Base-by-base conservation (phyloP, 495 filamentous ascomycete genomes). In the Aspergillus baeticus region DNA sequence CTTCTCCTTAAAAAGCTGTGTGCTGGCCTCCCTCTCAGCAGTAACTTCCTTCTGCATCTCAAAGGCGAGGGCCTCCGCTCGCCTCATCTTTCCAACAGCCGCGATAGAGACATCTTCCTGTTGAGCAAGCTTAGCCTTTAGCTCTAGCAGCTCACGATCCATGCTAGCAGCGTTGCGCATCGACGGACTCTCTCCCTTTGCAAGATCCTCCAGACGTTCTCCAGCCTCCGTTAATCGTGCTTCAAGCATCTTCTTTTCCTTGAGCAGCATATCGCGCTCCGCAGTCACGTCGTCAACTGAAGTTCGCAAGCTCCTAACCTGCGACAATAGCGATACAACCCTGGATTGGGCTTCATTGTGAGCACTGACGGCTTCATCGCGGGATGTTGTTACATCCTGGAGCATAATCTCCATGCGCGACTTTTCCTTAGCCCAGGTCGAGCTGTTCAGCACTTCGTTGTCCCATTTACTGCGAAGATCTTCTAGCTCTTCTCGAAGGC, bases 381-480 rank as follows among this genome's bases (percentile, higher is more conserved):
- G 85, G 18, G 92, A 96, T 22, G 88, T 85, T 2, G 88, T 87
- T 17, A 98, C 81, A 66, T 97, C 94, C 54, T 95, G 87, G 43
- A 98, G 80, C 13, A 91, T 95, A 38, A 91, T 85, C 62, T 98
- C 95, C 54, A 98, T 79, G 6, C 94, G 85, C 4, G 90, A 79
- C 74, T 98, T 98, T 76, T 98, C 94, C 76, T 98, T 98, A 31
- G 92, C 91, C 94, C 94, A 98, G 1, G 94, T 94, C 0, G 91
- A 95, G 70, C 89, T 93, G 67, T 98, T 98, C 63, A 98, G 85
- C 17, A 98, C 92, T 71, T 98, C 94, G 63, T 98, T 89, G 66
- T 98, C 95, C 95, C 95, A 98, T 69, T 97, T 98, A 57, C 87
- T 91, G 46, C 94, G 87, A 18, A 98, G 85, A 59, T 96, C 91